A percentile compares a stretch with the other conserved stretches of the same genome.
phyloP scores from a whole-genome alignment of 306 rosid species.

The Herpetospermum pedunculosum region DNA sequence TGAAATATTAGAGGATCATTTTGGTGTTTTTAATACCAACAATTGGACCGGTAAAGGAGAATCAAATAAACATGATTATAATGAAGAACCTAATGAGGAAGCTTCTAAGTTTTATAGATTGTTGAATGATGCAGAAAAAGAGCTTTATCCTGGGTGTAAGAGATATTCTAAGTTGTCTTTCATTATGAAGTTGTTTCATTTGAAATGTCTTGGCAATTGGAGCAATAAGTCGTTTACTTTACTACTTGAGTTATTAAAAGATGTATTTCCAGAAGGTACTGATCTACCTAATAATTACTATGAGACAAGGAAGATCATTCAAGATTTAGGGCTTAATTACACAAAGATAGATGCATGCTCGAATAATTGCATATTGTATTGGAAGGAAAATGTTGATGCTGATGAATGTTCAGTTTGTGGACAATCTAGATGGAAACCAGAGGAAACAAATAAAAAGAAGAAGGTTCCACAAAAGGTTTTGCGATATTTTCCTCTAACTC shows the following conservation, averaged over 20 bases:
- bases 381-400: neutral
- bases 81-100: neutral
- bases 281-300: neutral
- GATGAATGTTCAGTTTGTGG: neutral
- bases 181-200: neutral
- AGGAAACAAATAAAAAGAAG: neutral
- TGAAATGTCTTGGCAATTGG: neutral
- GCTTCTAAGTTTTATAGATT: neutral
- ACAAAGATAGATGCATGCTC: neutral
- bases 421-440: neutral
- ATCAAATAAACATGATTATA: neutral
- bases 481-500: no score
- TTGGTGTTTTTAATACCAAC: no score
- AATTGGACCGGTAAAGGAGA: neutral
- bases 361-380: neutral
- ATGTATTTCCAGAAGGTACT: neutral
- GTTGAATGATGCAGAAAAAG: neutral
- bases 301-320: neutral
- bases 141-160: neutral
- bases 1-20: neutral
- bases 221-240: neutral
- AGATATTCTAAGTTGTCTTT: neutral
- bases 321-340: neutral
- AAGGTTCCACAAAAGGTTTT: neutral
- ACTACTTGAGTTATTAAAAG: neutral